Conservation (phyloP, 345 rosid genomes). For the Syzygium jambos region DNA sequence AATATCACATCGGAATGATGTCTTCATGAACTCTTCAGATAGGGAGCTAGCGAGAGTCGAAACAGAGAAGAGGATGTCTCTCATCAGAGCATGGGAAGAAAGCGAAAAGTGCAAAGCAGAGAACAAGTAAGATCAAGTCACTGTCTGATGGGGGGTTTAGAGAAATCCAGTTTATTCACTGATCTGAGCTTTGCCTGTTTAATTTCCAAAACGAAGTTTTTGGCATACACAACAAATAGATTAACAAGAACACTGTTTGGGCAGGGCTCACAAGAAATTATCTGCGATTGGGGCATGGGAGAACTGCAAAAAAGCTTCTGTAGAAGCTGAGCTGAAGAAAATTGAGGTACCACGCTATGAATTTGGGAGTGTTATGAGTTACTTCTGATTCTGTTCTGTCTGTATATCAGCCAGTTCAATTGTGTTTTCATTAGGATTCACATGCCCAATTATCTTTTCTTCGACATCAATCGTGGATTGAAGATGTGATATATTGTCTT, state of each 20-base stretch:
- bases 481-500: neutral
- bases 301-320: slow-evolving; percentile 48
- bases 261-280: slow-evolving; percentile 66
- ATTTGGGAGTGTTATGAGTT: neutral
- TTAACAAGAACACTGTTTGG: neutral
- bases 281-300: slow-evolving; percentile 56
- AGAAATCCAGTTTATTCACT: neutral
- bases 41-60: slow-evolving; percentile 67
- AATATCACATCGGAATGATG: neutral
- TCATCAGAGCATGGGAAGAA: slow-evolving; percentile 94
- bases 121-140: slow-evolving; percentile 49
- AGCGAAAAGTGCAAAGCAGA: slow-evolving; percentile 88
- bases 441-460: neutral
- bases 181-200: neutral
- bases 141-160: neutral
- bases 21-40: slow-evolving; percentile 29
- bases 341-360: slow-evolving; percentile 32
- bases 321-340: slow-evolving; percentile 56
- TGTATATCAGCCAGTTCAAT: neutral
- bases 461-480: neutral
- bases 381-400: neutral
- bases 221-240: neutral
- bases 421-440: neutral
- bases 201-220: neutral
- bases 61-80: slow-evolving; percentile 65